Conservation (phyloP, 805 yeast species). For the Saccharomycopsis sp. region DNA sequence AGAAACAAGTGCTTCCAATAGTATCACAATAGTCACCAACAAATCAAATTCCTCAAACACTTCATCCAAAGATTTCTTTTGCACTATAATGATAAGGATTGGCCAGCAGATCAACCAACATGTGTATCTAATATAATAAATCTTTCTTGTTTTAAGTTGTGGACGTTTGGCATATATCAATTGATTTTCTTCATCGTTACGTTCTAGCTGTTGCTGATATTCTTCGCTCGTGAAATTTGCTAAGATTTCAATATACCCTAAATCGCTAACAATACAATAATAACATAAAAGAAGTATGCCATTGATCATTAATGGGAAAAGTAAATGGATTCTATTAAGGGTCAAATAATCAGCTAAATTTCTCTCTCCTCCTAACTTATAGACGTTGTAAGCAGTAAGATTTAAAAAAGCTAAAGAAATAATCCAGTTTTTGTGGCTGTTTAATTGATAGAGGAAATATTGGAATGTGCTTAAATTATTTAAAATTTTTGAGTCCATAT, state of each 20-base stretch:
- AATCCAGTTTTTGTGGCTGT: too few species aligned
- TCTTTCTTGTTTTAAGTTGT: constrained; percentile 6
- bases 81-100: constrained; percentile 4
- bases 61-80: not conserved
- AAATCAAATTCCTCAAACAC: constrained; percentile 5
- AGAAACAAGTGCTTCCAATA: constrained; percentile 17
- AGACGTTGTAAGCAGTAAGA: too few species aligned
- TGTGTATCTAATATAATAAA: constrained; percentile 16
- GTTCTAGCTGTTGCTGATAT: too few species aligned
- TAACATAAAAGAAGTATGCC: not conserved
- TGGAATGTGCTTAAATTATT: too few species aligned
- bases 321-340: constrained; percentile 3
- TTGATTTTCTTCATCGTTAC: constrained; percentile 5
- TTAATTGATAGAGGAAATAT: too few species aligned
- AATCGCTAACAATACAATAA: constrained; percentile 12
- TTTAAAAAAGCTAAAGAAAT: too few species aligned
- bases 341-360: constrained; percentile 1
- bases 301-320: constrained; percentile 9
- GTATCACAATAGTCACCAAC: constrained; percentile 1
- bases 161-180: not conserved
- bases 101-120: constrained; percentile 18
- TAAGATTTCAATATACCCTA: constrained; percentile 17
- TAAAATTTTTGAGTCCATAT: too few species aligned
- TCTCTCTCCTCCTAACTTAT: too few species aligned
- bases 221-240: too few species aligned